Conservation (phyloP, 208 protist species). For the Crithidia bombi region DNA sequence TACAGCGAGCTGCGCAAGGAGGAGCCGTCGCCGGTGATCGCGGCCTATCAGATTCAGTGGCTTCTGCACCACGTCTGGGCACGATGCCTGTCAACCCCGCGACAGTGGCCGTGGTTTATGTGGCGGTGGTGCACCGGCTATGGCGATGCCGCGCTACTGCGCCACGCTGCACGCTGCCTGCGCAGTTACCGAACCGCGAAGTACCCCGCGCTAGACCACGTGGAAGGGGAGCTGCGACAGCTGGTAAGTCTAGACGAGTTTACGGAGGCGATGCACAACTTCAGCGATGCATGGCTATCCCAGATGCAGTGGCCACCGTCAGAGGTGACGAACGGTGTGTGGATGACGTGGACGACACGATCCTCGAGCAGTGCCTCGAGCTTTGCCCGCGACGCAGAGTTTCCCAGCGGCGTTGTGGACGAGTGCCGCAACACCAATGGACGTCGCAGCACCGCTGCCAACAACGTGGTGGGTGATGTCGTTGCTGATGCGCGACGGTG, state of each 20-base stretch:
- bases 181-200: constrained; percentile 16
- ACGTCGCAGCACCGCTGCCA: not conserved
- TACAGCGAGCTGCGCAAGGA: constrained; percentile 19
- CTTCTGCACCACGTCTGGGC: not conserved
- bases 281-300: not conserved
- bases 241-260: constrained; percentile 26
- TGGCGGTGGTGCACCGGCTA: constrained; percentile 16
- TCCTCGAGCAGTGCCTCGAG: constrained; percentile 1
- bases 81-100: constrained; percentile 12
- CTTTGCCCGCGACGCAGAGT: not conserved
- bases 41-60: constrained; percentile 18
- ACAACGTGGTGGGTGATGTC: not conserved
- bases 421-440: not conserved
- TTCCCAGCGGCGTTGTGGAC: not conserved
- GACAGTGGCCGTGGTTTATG: constrained; percentile 10
- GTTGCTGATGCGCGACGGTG: no score
- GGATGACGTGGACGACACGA: constrained; percentile 16
- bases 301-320: no score
- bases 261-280: constrained; percentile 12
- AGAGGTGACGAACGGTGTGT: not conserved
- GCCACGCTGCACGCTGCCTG: constrained; percentile 15
- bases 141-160: constrained; percentile 24
- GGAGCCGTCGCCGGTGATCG: constrained; percentile 4
- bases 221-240: constrained; percentile 16
- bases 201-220: constrained; percentile 24